Conservation (phyloP, 2,329 filamentous ascomycete species). For the Blastomyces gilchristii region DNA sequence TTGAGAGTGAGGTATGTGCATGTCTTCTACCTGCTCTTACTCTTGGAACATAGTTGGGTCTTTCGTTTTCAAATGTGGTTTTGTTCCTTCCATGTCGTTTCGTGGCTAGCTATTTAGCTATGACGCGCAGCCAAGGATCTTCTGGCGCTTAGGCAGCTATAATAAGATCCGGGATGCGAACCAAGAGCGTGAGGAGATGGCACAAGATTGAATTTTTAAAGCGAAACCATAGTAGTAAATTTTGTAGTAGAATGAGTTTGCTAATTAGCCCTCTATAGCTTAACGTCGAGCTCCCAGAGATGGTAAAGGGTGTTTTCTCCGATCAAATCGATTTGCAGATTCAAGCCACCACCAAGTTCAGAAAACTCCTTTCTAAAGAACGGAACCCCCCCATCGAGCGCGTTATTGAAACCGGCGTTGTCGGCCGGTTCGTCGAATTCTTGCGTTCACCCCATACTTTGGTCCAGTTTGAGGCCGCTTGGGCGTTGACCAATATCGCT, state of each 20-base stretch:
- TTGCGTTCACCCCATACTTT: constrained; percentile 94
- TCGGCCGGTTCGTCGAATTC: constrained; percentile 95
- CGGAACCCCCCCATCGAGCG: constrained; percentile 98
- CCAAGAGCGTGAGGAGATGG: neutral
- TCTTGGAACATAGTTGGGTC: neutral
- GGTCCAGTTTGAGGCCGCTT: constrained; percentile 97
- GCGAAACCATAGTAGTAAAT: neutral
- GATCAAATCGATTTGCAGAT: constrained; percentile 98
- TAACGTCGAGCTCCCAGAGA: constrained; percentile 94
- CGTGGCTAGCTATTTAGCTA: neutral
- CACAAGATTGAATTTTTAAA: neutral
- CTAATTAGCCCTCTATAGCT: constrained; percentile 47
- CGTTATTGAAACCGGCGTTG: constrained; percentile 97
- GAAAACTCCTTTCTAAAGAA: constrained; percentile 96
- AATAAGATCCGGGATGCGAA: neutral
- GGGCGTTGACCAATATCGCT: constrained; percentile 98
- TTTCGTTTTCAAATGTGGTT: neutral
- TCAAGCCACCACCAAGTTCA: constrained; percentile 93
- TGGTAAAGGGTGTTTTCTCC: constrained; percentile 96
- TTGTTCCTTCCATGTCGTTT: neutral
- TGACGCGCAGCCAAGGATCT: neutral
- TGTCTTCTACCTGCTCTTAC: neutral
- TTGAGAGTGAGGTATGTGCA: constrained; percentile 79
- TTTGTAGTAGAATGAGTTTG: neutral
- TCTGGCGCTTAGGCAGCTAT: neutral